These are phyloP conservation scores for Aphanomyces stellatus DNA, from an alignment of 352 stramenopile species.

Conservation along the genomic window DNA sequence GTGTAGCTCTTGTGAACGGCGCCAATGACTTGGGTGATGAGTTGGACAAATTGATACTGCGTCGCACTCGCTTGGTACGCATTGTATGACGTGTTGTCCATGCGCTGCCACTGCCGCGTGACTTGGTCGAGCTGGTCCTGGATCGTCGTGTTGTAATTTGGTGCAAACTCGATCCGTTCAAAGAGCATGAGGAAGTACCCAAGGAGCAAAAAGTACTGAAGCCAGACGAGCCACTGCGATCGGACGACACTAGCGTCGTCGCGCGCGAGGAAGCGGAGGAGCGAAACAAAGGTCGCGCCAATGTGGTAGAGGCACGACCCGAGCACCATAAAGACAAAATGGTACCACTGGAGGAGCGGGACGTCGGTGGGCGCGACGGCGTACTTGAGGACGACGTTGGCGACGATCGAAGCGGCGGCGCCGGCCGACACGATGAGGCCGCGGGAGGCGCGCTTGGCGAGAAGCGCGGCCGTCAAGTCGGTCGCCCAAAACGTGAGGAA, in stretches of 20 bases:
- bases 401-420: neutral
- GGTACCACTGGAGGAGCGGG: neutral
- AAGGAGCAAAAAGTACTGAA: slow-evolving; percentile 16
- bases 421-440: neutral
- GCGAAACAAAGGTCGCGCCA: neutral
- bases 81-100: slow-evolving; percentile 13
- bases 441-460: neutral
- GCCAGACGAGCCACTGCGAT: slow-evolving; percentile 5
- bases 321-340: neutral
- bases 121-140: neutral
- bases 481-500: slow-evolving; percentile 14
- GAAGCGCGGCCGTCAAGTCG: neutral
- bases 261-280: slow-evolving; percentile 1
- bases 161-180: slow-evolving; percentile 5
- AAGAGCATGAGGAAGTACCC: slow-evolving; percentile 5
- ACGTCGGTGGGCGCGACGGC: neutral
- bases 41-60: neutral
- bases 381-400: neutral
- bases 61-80: neutral
- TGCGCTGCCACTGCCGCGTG: slow-evolving; percentile 9
- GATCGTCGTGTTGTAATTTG: slow-evolving; percentile 3
- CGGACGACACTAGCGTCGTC: neutral
- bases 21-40: neutral
- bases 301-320: slow-evolving; percentile 10
- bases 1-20: slow-evolving; percentile 2